Conservation (phyloP, 805 yeast genomes). For the Metschnikowia cerradonensis region DNA sequence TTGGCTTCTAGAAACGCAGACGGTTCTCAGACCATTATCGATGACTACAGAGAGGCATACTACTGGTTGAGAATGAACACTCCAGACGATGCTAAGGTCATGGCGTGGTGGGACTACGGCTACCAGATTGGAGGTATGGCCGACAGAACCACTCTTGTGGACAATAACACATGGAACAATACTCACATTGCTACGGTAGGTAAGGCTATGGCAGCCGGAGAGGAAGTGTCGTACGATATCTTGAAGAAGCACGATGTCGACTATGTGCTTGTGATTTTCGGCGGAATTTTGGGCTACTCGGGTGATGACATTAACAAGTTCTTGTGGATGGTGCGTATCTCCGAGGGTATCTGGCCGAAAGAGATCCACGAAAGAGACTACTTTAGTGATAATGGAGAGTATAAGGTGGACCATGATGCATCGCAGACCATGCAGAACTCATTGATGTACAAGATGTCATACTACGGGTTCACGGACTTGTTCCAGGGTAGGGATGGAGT, state of each 20-base stretch:
- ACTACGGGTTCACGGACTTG: conserved; percentile 76
- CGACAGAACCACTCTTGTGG: conserved; percentile 96
- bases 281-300: conserved; percentile 87
- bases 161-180: conserved; percentile 98
- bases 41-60: conserved; percentile 97
- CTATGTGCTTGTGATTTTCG: conserved; percentile 88
- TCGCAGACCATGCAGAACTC: conserved; percentile 83
- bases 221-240: conserved; percentile 83
- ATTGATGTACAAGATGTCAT: conserved; percentile 91
- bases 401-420: conserved; percentile 78
- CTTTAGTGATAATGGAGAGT: conserved; percentile 84
- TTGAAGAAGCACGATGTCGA: conserved; percentile 91
- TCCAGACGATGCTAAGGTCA: conserved; percentile 88
- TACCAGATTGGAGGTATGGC: conserved; percentile 99
- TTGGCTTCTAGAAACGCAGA: conserved; percentile 79
- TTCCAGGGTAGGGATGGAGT: conserved; percentile 56
- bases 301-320: conserved; percentile 97
- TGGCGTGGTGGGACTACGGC: conserved; percentile 99
- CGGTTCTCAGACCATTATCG: conserved; percentile 81
- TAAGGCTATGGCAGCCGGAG: conserved; percentile 90
- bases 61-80: conserved; percentile 99
- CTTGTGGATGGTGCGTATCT: conserved; percentile 97
- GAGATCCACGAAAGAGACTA: conserved; percentile 82
- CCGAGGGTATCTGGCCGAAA: conserved; percentile 99
- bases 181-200: conserved; percentile 99